Conservation (phyloP, 202 grass and related monocot species). For the Bolboschoenoplectus hybrid region DNA sequence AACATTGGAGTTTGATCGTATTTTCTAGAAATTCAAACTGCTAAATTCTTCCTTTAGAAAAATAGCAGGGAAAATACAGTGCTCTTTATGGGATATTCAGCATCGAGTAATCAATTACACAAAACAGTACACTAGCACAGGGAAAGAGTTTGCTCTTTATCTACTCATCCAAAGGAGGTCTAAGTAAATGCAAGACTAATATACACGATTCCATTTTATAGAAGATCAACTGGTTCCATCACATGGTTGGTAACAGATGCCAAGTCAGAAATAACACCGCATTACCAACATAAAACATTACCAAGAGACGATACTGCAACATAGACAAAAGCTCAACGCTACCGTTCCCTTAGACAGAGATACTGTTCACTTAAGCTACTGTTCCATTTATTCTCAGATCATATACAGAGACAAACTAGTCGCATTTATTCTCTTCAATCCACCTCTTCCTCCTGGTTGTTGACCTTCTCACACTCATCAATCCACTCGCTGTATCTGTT, state of each 20-base stretch:
- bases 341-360: neutral
- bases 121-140: too few relatives aligned
- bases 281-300: neutral
- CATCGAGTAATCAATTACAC: too few relatives aligned
- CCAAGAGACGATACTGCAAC: neutral
- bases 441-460: constrained; percentile 56
- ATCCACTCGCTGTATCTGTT: constrained; percentile 39
- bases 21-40: too few relatives aligned
- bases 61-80: too few relatives aligned
- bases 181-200: too few relatives aligned
- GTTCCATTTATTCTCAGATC: neutral
- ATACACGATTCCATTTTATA: neutral
- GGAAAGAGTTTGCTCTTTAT: too few relatives aligned
- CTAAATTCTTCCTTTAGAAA: too few relatives aligned
- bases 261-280: neutral
- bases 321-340: neutral
- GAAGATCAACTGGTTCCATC: neutral
- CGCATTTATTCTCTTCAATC: neutral
- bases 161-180: too few relatives aligned
- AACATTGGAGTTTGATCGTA: too few relatives aligned
- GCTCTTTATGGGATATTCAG: too few relatives aligned
- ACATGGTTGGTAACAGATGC: neutral
- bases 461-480: constrained; percentile 77
- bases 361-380: neutral
- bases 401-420: neutral